phyloP scores from a whole-genome alignment of 352 stramenopile species.

The Pythium grandisporangium region DNA sequence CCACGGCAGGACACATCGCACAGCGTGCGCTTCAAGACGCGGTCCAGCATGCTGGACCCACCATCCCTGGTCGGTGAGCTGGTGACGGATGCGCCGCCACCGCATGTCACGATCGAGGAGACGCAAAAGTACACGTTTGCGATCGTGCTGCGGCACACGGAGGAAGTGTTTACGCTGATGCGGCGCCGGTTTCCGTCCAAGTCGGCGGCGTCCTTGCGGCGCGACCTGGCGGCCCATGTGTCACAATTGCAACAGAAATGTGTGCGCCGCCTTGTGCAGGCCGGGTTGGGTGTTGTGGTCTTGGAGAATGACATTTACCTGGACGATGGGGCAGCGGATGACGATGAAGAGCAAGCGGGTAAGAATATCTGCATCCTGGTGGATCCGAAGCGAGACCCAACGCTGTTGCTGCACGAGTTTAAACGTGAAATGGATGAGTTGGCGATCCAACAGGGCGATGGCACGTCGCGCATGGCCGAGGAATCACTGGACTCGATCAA shows the following conservation, averaged over 20 bases:
- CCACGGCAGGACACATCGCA: constrained; percentile 8
- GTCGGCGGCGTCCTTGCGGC: constrained; percentile 51
- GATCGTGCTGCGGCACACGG: constrained; percentile 74
- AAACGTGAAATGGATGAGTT: constrained; percentile 84
- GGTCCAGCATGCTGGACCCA: constrained; percentile 10
- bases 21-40: constrained; percentile 12
- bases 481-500: constrained; percentile 73
- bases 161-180: constrained; percentile 65
- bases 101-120: constrained; percentile 78
- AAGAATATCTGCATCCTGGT: constrained; percentile 76
- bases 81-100: constrained; percentile 16
- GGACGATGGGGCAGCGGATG: constrained; percentile 14
- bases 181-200: constrained; percentile 61
- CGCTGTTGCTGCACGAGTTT: constrained; percentile 79
- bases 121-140: constrained; percentile 86
- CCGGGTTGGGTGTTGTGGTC: constrained; percentile 55
- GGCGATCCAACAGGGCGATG: constrained; percentile 64
- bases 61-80: constrained; percentile 11
- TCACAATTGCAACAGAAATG: constrained; percentile 74
- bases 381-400: constrained; percentile 76
- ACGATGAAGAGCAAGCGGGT: constrained; percentile 38
- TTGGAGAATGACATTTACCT: constrained; percentile 67
- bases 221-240: constrained; percentile 61
- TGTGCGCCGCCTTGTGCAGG: constrained; percentile 71
- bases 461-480: constrained; percentile 56